Evolutionary conservation across 2,329 filamentous ascomycete genomes (phyloP).

Genomic region (Stemphylium beticola): DNA sequence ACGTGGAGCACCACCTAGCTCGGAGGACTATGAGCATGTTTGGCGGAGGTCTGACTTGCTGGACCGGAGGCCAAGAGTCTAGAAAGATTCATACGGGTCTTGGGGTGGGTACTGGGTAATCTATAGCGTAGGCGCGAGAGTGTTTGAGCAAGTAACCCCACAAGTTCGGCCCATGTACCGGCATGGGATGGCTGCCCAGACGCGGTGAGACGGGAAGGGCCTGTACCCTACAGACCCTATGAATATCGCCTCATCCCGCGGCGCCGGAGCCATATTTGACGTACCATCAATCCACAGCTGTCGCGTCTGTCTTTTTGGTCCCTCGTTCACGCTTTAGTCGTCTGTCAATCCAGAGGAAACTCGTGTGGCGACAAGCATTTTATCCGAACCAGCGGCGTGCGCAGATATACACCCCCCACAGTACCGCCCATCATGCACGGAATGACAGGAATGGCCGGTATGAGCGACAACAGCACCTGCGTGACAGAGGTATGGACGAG

Average conservation of each 20-base stretch:
- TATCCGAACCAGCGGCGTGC: background rate
- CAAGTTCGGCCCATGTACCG: slow-evolving; percentile 21
- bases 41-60: background rate
- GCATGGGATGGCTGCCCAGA: slow-evolving; percentile 4
- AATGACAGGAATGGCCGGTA: slow-evolving; percentile 14
- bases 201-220: slow-evolving; percentile 12
- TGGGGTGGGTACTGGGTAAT: background rate
- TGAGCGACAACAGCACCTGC: slow-evolving; percentile 37
- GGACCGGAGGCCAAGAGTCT: slow-evolving; percentile 25
- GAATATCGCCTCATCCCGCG: slow-evolving; percentile 15
- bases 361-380: background rate
- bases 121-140: slow-evolving; percentile 24
- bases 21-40: slow-evolving; percentile 16
- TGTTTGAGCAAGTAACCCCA: slow-evolving; percentile 44
- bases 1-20: background rate
- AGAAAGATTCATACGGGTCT: slow-evolving; percentile 12
- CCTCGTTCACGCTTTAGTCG: background rate
- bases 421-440: slow-evolving; percentile 24
- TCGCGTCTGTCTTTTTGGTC: background rate
- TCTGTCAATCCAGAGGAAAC: background rate
- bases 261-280: background rate
- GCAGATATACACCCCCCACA: slow-evolving; percentile 1
- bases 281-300: background rate
- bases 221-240: slow-evolving; percentile 10
- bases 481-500: slow-evolving; percentile 48